Percentiles rank a stretch among this genome's conserved stretches.
phyloP scores from a whole-genome alignment of 2,329 filamentous ascomycete species.

The Pseudogymnoascus sp. region DNA sequence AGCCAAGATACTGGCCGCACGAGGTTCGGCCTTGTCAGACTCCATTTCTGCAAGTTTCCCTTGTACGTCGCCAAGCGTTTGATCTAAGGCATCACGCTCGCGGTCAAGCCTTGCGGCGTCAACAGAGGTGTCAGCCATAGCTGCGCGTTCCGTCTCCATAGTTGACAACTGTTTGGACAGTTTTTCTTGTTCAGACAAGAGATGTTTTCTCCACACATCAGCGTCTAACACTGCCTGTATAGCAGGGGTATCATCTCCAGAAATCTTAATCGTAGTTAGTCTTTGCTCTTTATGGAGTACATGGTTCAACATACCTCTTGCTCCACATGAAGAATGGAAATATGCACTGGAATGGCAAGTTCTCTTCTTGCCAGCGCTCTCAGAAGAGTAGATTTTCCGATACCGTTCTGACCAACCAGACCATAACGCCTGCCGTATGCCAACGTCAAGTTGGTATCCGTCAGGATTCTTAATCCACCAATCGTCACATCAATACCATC shows the following conservation, averaged over 20 bases:
- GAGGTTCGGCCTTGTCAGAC: slow-evolving; percentile 93
- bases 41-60: slow-evolving; percentile 95
- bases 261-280: slow-evolving; percentile 52
- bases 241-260: slow-evolving; percentile 89
- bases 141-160: slow-evolving; percentile 68
- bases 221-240: slow-evolving; percentile 93
- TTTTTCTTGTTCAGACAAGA: slow-evolving; percentile 82
- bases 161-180: slow-evolving; percentile 67
- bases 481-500: slow-evolving; percentile 95
- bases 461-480: slow-evolving; percentile 77
- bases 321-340: slow-evolving; percentile 97
- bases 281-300: not conserved
- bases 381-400: slow-evolving; percentile 92
- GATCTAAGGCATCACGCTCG: slow-evolving; percentile 83
- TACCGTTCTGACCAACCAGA: slow-evolving; percentile 98
- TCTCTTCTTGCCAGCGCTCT: slow-evolving; percentile 88
- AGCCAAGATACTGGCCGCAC: slow-evolving; percentile 90
- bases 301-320: slow-evolving; percentile 65
- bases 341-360: slow-evolving; percentile 88
- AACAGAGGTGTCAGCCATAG: slow-evolving; percentile 82
- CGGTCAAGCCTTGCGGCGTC: slow-evolving; percentile 80
- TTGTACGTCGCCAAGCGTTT: slow-evolving; percentile 85
- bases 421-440: slow-evolving; percentile 92
- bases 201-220: slow-evolving; percentile 95
- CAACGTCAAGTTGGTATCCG: slow-evolving; percentile 82